Conservation (phyloP, 495 filamentous ascomycete species). For the Penicillium samsonianum region DNA sequence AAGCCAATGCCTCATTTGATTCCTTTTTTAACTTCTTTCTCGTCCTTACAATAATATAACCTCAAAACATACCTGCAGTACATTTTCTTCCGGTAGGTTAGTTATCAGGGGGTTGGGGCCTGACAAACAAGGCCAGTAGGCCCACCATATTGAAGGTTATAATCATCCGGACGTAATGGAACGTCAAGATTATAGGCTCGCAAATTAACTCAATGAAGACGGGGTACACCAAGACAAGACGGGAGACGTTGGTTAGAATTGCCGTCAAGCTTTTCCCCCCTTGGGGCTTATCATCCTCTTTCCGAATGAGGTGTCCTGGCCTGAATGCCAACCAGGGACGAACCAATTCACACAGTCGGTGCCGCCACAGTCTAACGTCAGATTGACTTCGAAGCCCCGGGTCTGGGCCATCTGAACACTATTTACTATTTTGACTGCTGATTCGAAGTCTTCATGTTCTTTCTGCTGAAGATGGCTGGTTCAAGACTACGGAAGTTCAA, state of each 20-base stretch:
- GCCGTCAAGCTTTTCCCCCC: slow-evolving; percentile 27
- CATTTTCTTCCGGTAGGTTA: neutral
- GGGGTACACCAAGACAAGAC: no score
- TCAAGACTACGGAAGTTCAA: neutral
- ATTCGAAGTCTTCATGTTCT: neutral
- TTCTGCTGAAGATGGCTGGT: neutral
- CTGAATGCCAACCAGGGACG: slow-evolving; percentile 22
- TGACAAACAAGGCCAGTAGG: neutral
- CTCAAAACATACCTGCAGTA: neutral
- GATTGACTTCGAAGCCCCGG: slow-evolving; percentile 23
- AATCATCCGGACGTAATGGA: slow-evolving; percentile 30
- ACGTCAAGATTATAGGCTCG: slow-evolving; percentile 30
- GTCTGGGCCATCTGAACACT: slow-evolving; percentile 20
- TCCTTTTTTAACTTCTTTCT: slow-evolving; percentile 12
- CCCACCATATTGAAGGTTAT: neutral
- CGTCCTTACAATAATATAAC: slow-evolving; percentile 1
- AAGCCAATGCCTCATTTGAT: slow-evolving; percentile 26
- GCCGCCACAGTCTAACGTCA: slow-evolving; percentile 32
- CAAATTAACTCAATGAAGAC: slow-evolving; percentile 1
- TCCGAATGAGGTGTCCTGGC: slow-evolving; percentile 19
- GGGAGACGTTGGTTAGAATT: slow-evolving; percentile 6
- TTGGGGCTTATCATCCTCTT: neutral
- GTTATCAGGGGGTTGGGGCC: neutral
- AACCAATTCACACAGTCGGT: slow-evolving; percentile 3
- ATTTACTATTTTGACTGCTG: neutral